These are phyloP conservation scores for Artomyces pyxidatus DNA, from an alignment of 768 basidiomycete species.

Conservation along the genomic window DNA sequence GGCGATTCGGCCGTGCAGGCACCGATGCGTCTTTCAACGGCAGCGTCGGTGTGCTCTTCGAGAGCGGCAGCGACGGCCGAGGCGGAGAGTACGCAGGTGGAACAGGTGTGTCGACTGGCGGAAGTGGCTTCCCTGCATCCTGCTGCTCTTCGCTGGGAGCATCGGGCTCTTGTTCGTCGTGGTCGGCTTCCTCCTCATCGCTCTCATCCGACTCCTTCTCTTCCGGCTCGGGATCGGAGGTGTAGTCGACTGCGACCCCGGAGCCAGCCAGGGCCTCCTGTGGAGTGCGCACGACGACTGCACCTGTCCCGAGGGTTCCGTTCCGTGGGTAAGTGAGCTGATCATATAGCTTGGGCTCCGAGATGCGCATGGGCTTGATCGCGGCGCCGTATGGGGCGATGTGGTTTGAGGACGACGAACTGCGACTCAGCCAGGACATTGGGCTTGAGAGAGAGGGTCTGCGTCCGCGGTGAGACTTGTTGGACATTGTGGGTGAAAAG, in stretches of 20 bases:
- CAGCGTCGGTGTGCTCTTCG: slow-evolving; percentile 15
- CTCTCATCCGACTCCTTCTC: background rate
- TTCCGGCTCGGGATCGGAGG: slow-evolving; percentile 6
- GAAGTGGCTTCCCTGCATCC: no score
- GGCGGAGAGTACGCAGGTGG: slow-evolving; percentile 21
- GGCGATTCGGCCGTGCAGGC: slow-evolving; percentile 27
- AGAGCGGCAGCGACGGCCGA: slow-evolving; percentile 19
- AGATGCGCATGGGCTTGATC: slow-evolving; percentile 33
- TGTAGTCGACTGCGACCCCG: slow-evolving; percentile 5
- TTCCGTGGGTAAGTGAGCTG: slow-evolving; percentile 27
- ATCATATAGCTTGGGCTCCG: slow-evolving; percentile 33
- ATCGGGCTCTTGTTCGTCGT: background rate
- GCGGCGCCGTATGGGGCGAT: slow-evolving; percentile 22
- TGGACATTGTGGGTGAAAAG: slow-evolving; percentile 13
- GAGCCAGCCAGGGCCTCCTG: slow-evolving; percentile 57
- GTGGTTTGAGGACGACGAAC: slow-evolving; percentile 25
- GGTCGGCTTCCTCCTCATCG: background rate
- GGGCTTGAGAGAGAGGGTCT: slow-evolving; percentile 33
- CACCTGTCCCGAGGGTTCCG: slow-evolving; percentile 59
- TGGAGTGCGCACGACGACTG: slow-evolving; percentile 70
- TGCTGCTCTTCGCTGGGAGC: background rate
- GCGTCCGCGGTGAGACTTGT: slow-evolving; percentile 20
- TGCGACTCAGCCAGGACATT: slow-evolving; percentile 36
- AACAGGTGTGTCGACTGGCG: slow-evolving; percentile 4
- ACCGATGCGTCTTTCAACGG: slow-evolving; percentile 19